Evolutionary conservation across 139 green algal genomes (phyloP), one percentile per base, ranked within the genome.

Genomic region (Klebsormidium nitens): DNA sequence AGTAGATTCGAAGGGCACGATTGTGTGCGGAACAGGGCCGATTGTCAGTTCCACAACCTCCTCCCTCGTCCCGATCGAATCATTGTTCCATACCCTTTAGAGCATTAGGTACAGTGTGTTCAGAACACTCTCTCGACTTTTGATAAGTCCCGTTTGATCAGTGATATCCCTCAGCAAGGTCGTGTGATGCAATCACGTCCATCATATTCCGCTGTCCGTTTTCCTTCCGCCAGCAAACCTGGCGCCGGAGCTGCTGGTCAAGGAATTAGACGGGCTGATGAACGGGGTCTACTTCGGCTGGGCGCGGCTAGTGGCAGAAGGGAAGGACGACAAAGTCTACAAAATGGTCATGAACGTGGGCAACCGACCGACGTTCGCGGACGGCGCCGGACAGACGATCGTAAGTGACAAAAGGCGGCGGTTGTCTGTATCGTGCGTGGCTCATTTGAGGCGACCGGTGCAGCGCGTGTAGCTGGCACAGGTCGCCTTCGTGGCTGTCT

Each of bases 291-390:
- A 95, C 82, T 97, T 95, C 82, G 92, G 91, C 64, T 95, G 77
- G 52, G 82, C 5, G 50, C 72, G 14, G 64, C 72, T 49, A 57
- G 32, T 32, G 0, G 29, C 69, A 59, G 2, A 87, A 91, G 52
- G 57, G 57, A 4, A 28, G 55, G 69, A 77, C 32, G 14, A 6
- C 3, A 26, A 34, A 1, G 82, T 91, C 64, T 85, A 94, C 78
- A 88, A 89, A 78, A 91, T 91, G 82, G 92, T 97, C 5, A 87
- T 97, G 76, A 97, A 97, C 78, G 76, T 97, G 1, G 92, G 92
- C 5, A 36, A 72, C 60, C 81, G 90, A 5, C 92, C 92, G 3
- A 97, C 90, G 1, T 90, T 97, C 35, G 85, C 81, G 32, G 79
- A 87, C 66, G 80, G 78, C 8, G 79, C 49, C 59, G 83, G 40